These are phyloP conservation scores for Phalaenopsis hybrid DNA, from an alignment of 116 monocot species.

Conservation along the genomic window DNA sequence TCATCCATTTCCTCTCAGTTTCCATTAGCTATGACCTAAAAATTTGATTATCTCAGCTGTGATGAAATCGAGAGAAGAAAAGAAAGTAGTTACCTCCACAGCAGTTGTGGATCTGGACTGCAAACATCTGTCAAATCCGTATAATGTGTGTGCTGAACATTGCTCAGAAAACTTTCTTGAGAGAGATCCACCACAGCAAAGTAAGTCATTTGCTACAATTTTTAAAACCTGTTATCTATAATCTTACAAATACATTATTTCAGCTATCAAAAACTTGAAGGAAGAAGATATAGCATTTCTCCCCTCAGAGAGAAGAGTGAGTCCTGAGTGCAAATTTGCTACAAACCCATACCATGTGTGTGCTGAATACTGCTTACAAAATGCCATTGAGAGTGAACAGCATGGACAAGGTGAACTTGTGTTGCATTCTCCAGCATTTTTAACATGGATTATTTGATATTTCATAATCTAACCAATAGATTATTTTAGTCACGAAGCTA, in stretches of 20 bases:
- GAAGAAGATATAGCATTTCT: not conserved
- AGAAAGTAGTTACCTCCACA: not conserved
- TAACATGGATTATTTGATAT: not conserved
- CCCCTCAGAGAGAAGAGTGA: not conserved
- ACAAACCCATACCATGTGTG: conserved; percentile 12
- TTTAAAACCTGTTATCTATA: not conserved
- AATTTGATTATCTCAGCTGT: not conserved
- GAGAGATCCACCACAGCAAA: not conserved
- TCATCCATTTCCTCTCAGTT: not conserved
- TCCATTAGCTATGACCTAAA: not conserved
- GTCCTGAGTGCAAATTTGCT: conserved; percentile 13
- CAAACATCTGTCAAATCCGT: conserved; percentile 10
- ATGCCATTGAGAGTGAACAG: not conserved
- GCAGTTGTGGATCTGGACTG: not conserved
- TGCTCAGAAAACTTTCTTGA: not conserved
- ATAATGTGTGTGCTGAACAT: conserved; percentile 6
- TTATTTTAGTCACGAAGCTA: conserved; percentile 4
- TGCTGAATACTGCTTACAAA: conserved; percentile 1
- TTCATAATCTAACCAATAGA: not conserved
- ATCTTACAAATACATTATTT: not conserved
- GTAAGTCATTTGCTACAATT: not conserved
- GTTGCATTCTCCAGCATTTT: not conserved
- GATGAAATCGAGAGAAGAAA: not conserved
- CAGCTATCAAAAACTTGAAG: not conserved
- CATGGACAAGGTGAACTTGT: not conserved